A percentile compares a stretch with the other conserved stretches of the same genome.
Evolutionary conservation across 371 early-diverging fungal genomes (phyloP).

Genomic region (Mucor racemosus): DNA sequence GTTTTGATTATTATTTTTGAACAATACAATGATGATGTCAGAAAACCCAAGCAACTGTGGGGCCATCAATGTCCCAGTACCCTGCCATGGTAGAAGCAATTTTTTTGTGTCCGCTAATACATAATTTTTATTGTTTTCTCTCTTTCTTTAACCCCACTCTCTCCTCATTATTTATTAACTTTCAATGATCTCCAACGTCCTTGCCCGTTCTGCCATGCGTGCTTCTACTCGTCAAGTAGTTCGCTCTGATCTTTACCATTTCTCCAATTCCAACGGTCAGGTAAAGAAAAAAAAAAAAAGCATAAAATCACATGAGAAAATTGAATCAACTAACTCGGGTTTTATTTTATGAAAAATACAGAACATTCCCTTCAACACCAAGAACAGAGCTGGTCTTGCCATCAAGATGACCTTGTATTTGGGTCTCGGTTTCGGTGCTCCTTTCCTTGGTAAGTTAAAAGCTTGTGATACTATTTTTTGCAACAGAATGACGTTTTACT

Average conservation of each 20-base stretch:
- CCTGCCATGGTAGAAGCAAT: not conserved
- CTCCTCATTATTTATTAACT: not conserved
- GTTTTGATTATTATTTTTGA: too few relatives aligned
- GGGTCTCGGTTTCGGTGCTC: conserved; percentile 60
- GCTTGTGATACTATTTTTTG: conserved; percentile 2
- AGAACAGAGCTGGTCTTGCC: conserved; percentile 64
- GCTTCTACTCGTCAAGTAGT: conserved; percentile 46
- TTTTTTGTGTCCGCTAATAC: conserved; percentile 7
- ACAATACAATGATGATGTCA: not conserved
- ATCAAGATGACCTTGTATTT: conserved; percentile 55
- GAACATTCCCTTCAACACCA: conserved; percentile 70
- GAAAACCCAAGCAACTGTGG: not conserved
- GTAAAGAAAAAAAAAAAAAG: conserved; percentile 20
- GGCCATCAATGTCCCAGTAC: not conserved
- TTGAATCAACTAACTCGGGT: not conserved
- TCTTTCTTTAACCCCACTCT: conserved; percentile 16
- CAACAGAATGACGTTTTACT: conserved; percentile 7
- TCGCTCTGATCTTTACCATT: conserved; percentile 58
- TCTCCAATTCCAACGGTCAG: conserved; percentile 51
- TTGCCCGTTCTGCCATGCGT: conserved; percentile 56
- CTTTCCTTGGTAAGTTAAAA: conserved; percentile 56
- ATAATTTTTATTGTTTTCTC: conserved; percentile 5
- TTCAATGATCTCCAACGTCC: conserved; percentile 47
- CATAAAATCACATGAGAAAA: not conserved
- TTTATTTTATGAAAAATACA: conserved; percentile 17